Evolutionary conservation across 2,329 filamentous ascomycete genomes (phyloP).

Genomic region (Fusarium kyushuense): DNA sequence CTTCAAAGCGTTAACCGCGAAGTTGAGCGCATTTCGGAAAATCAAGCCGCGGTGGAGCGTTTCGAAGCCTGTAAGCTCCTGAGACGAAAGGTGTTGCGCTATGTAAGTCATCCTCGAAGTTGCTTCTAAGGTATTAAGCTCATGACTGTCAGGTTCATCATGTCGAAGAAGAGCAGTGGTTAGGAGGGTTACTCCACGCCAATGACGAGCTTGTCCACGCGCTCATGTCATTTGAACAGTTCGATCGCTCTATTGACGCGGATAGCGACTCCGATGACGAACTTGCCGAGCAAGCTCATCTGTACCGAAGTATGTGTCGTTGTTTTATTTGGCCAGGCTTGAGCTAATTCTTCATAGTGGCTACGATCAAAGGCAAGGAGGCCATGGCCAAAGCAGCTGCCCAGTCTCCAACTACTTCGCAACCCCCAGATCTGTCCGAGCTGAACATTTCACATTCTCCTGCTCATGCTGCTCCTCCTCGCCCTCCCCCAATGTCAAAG

Average conservation of each 20-base stretch:
- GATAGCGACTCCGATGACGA: constrained; percentile 79
- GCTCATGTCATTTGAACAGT: constrained; percentile 92
- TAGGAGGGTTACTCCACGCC: constrained; percentile 89
- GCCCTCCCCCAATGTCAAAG: constrained; percentile 46
- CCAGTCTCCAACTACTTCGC: constrained; percentile 56
- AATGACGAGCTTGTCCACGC: constrained; percentile 97
- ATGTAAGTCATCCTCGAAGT: constrained; percentile 62
- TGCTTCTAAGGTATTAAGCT: constrained; percentile 1
- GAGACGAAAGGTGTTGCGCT: constrained; percentile 85
- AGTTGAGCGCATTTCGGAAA: constrained; percentile 86
- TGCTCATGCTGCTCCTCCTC: constrained; percentile 60
- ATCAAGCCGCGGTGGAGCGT: constrained; percentile 76
- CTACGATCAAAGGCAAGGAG: constrained; percentile 64
- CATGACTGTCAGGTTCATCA: constrained; percentile 75
- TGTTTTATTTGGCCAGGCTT: constrained; percentile 26
- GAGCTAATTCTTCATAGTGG: constrained; percentile 58
- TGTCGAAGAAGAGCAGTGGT: constrained; percentile 90
- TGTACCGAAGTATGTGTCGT: constrained; percentile 67
- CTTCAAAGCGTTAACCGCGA: constrained; percentile 94
- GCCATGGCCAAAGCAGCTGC: constrained; percentile 56
- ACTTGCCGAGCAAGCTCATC: constrained; percentile 73
- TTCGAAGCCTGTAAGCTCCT: constrained; percentile 91
- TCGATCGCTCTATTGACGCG: constrained; percentile 86
- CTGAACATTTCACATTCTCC: constrained; percentile 58
- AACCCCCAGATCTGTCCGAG: constrained; percentile 58